Percentiles rank a stretch among this genome's conserved stretches.
Evolutionary conservation across 2,329 filamentous ascomycete species (phyloP).

Genomic region (Leptographium radiaticola): DNA sequence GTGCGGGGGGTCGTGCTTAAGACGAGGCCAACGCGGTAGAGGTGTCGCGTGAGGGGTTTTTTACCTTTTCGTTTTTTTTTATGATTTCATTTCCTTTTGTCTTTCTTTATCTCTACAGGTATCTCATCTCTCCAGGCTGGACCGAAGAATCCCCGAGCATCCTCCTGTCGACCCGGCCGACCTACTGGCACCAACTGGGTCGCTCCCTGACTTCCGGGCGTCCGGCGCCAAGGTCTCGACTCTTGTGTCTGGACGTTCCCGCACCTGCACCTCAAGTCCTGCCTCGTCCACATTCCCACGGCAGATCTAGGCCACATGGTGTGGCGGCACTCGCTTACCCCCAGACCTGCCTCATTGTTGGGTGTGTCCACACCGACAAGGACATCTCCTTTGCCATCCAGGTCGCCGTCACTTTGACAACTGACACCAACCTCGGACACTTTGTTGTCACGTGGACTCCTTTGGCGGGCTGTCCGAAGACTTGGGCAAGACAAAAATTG

Average conservation of each 20-base stretch:
- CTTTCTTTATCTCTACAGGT: too few relatives aligned
- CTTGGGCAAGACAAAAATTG: not conserved
- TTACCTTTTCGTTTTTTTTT: too few relatives aligned
- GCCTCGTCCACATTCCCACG: not conserved
- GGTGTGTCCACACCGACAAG: slow-evolving; percentile 3
- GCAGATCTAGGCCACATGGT: not conserved
- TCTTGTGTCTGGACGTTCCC: not conserved
- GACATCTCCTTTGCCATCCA: slow-evolving; percentile 3
- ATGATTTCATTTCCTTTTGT: slow-evolving; percentile 23
- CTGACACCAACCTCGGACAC: slow-evolving; percentile 2
- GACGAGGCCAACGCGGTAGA: too few relatives aligned
- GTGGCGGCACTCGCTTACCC: slow-evolving; percentile 3
- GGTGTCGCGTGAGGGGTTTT: too few relatives aligned
- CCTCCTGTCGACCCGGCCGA: slow-evolving; percentile 19
- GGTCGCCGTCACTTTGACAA: slow-evolving; percentile 6
- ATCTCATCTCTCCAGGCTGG: too few relatives aligned
- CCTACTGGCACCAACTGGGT: slow-evolving; percentile 22
- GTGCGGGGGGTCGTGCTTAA: too few relatives aligned
- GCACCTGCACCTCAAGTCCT: not conserved
- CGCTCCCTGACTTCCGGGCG: slow-evolving; percentile 22
- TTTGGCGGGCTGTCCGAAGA: slow-evolving; percentile 11
- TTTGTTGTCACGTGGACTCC: not conserved
- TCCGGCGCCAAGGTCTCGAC: slow-evolving; percentile 17
- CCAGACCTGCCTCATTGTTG: slow-evolving; percentile 6
- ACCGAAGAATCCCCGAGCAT: slow-evolving; percentile 6